A percentile compares a stretch with the other conserved stretches of the same genome.
Conservation (phyloP, 2,329 filamentous ascomycete genomes). For the Cercospora berteroae region DNA sequence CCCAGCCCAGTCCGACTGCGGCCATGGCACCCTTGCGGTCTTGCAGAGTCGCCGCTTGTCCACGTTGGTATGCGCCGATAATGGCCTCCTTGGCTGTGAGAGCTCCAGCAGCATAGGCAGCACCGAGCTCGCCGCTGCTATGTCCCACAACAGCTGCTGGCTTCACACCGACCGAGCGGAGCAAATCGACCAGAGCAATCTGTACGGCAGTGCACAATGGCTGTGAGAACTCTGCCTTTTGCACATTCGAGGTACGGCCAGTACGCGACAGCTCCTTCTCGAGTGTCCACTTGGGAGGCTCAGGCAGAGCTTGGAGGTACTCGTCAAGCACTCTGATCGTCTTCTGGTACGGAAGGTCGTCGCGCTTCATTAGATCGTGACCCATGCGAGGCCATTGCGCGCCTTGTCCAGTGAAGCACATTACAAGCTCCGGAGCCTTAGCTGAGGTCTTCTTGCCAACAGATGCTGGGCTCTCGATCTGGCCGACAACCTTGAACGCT, state of each 20-base stretch:
- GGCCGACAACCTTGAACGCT: not conserved
- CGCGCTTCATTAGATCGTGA: not conserved
- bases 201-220: slow-evolving; percentile 19
- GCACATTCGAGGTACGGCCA: not conserved
- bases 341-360: not conserved
- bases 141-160: not conserved
- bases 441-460: not conserved
- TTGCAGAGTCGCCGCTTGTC: not conserved
- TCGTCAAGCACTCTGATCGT: not conserved
- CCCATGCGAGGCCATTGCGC: not conserved
- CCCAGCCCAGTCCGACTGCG: not conserved
- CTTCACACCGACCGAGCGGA: not conserved
- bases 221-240: slow-evolving; percentile 6
- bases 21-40: not conserved
- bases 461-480: not conserved
- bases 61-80: not conserved
- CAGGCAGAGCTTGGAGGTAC: not conserved
- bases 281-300: not conserved
- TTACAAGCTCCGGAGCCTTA: not conserved
- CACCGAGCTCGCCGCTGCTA: not conserved
- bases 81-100: not conserved
- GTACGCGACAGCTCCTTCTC: not conserved
- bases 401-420: not conserved
- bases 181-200: slow-evolving; percentile 11
- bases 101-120: not conserved